Evolutionary conservation across 352 stramenopile species (phyloP).

Genomic region (Phytopythium mirpurense): DNA sequence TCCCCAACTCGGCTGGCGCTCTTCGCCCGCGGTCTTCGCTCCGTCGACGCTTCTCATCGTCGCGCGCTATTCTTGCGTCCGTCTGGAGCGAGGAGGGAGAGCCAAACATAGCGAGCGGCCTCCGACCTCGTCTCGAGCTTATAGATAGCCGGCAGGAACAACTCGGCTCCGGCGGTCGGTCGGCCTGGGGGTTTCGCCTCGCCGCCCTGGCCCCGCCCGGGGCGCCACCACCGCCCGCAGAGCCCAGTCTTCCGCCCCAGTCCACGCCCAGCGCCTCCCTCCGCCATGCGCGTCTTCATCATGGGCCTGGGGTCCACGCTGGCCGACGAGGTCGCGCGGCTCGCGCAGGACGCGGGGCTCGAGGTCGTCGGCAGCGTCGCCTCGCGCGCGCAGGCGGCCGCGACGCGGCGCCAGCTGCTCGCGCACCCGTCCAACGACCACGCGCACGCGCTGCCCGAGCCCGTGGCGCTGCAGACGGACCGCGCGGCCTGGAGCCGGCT

Average conservation of each 20-base stretch:
- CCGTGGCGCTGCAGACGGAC: slow-evolving; percentile 44
- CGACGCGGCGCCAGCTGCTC: slow-evolving; percentile 49
- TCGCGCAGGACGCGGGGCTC: slow-evolving; percentile 56
- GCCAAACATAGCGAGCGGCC: too few species aligned
- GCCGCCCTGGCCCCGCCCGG: too few species aligned
- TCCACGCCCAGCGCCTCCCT: not conserved
- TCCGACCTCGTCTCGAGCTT: not conserved
- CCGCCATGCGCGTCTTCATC: slow-evolving; percentile 72
- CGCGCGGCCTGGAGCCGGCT: slow-evolving; percentile 44
- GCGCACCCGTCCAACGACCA: slow-evolving; percentile 53
- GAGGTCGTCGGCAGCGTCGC: slow-evolving; percentile 60
- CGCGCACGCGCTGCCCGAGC: slow-evolving; percentile 35
- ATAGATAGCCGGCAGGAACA: too few species aligned
- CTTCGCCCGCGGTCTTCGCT: not conserved
- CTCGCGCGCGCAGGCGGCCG: slow-evolving; percentile 32
- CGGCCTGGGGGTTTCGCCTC: too few species aligned
- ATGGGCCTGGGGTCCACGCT: slow-evolving; percentile 61
- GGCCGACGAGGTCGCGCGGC: slow-evolving; percentile 37
- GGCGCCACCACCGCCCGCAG: too few species aligned
- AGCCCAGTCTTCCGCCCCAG: too few species aligned
- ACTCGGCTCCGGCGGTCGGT: too few species aligned
- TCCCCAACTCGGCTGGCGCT: not conserved
- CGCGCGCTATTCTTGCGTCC: slow-evolving; percentile 1
- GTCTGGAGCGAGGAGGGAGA: too few species aligned
- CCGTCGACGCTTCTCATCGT: not conserved